Evolutionary conservation across 2,329 filamentous ascomycete genomes (phyloP).

Genomic region (Sclerotinia subarctica): DNA sequence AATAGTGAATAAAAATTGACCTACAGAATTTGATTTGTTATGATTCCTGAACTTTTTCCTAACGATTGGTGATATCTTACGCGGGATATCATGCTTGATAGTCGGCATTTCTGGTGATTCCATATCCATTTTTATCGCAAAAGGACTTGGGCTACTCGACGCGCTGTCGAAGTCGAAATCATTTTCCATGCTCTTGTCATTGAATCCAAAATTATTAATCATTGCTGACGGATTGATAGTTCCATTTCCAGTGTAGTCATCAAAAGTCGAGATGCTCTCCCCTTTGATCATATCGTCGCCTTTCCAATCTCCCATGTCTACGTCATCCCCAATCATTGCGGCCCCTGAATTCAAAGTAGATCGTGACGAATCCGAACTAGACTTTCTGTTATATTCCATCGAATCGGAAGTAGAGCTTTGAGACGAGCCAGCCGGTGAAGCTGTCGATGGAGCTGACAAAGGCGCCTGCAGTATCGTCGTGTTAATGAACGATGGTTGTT

Average conservation of each 20-base stretch:
- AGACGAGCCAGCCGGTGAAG: constrained; percentile 42
- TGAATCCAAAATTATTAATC: constrained; percentile 40
- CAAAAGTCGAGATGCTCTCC: constrained; percentile 43
- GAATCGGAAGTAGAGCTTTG: constrained; percentile 54
- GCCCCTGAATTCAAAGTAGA: constrained; percentile 44
- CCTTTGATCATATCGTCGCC: constrained; percentile 39
- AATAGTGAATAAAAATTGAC: constrained; percentile 21
- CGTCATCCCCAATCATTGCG: constrained; percentile 45
- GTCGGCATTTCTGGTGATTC: constrained; percentile 45
- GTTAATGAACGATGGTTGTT: constrained; percentile 17
- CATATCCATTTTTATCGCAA: constrained; percentile 37
- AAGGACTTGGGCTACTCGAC: constrained; percentile 53
- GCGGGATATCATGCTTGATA: constrained; percentile 40
- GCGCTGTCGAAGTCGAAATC: constrained; percentile 58
- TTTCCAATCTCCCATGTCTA: constrained; percentile 47
- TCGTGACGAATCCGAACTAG: constrained; percentile 47
- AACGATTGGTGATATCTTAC: constrained; percentile 30
- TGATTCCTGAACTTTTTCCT: constrained; percentile 37
- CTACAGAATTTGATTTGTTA: constrained; percentile 46
- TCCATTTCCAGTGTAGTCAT: constrained; percentile 41
- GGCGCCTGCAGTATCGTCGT: constrained; percentile 9
- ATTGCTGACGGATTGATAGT: constrained; percentile 41
- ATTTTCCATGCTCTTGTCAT: constrained; percentile 47
- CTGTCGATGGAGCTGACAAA: constrained; percentile 35
- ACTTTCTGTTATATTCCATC: constrained; percentile 48